Conservation (phyloP, 257 asterid species). For the Nicotiana tomentosiformis region DNA sequence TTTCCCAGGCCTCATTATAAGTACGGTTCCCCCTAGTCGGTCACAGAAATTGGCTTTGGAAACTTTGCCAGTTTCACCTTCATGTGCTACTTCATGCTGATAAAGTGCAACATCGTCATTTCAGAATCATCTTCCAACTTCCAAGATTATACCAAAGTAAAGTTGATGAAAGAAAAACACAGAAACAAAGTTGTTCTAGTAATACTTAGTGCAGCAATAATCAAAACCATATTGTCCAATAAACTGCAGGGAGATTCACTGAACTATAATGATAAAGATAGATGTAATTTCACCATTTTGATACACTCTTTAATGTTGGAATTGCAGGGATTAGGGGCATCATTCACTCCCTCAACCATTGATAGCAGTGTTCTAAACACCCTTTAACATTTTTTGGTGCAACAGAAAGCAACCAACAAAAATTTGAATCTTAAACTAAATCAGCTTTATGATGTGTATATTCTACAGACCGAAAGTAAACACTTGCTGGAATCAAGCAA, state of each 20-base stretch:
- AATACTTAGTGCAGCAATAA: not conserved
- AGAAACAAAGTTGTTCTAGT: not conserved
- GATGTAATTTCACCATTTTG: no score
- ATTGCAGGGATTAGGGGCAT: no score
- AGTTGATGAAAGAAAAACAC: no score
- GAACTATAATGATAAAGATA: not conserved
- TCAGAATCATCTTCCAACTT: not conserved
- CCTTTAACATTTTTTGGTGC: no score
- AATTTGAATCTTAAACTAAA: no score
- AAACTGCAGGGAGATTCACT: not conserved
- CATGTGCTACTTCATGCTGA: conserved; percentile 82
- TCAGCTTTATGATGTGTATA: no score
- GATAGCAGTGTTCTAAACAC: no score
- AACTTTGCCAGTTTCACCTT: conserved; percentile 93
- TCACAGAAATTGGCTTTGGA: conserved; percentile 77
- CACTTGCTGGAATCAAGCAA: no score
- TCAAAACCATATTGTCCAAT: not conserved
- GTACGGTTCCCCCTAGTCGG: conserved; percentile 60
- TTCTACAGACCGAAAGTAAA: no score
- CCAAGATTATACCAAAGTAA: not conserved
- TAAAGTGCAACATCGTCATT: not conserved
- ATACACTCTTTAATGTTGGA: no score
- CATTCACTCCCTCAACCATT: no score
- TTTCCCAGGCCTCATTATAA: conserved; percentile 86
- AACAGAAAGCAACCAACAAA: no score